phyloP scores from a whole-genome alignment of 2,329 filamentous ascomycete species.

The Talaromyces sp. region DNA sequence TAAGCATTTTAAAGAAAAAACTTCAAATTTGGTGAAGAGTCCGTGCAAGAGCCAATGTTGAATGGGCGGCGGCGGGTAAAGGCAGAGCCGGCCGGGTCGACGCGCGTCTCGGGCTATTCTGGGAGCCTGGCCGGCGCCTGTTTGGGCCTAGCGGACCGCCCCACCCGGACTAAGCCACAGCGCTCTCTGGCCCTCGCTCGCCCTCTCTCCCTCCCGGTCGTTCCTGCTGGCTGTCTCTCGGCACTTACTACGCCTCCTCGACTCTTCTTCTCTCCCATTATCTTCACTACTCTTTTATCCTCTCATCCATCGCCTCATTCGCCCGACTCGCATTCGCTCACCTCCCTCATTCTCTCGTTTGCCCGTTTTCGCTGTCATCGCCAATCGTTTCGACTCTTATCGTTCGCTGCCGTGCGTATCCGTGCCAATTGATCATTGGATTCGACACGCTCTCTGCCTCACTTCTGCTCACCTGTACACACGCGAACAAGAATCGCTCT shows the following conservation, averaged over 20 bases:
- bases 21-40: neutral
- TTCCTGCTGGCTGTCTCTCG: neutral
- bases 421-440: neutral
- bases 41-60: neutral
- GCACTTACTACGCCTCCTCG: neutral
- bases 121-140: neutral
- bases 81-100: neutral
- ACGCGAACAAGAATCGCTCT: neutral
- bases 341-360: neutral
- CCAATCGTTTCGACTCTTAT: neutral
- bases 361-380: neutral
- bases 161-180: neutral
- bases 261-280: neutral
- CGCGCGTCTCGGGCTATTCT: conserved; percentile 1
- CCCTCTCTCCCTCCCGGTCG: neutral
- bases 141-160: neutral
- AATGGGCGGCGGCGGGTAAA: neutral
- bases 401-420: neutral
- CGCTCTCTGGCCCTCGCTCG: neutral
- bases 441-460: neutral
- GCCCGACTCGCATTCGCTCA: neutral
- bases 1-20: neutral
- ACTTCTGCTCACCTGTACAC: neutral
- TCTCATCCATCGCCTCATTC: neutral
- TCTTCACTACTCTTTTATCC: neutral